These are phyloP conservation scores for Jasminum sambac DNA, from an alignment of 257 asterid genomes.

Conservation along the genomic window DNA sequence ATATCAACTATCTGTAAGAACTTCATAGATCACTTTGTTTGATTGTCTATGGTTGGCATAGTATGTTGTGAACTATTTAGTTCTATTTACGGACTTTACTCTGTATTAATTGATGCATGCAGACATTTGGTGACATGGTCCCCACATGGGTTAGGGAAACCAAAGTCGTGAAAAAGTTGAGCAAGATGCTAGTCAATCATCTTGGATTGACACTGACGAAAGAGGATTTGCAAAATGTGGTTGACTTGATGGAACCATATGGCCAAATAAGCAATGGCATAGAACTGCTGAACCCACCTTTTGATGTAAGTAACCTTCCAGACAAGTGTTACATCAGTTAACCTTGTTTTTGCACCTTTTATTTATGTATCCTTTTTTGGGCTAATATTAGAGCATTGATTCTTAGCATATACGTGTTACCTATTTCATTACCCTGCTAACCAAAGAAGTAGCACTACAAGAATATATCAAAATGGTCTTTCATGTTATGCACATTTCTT, in stretches of 20 bases:
- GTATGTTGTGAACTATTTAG: conserved; percentile 7
- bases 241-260: conserved; percentile 94
- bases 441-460: not conserved
- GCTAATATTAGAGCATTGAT: not conserved
- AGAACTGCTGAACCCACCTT: conserved; percentile 80
- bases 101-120: conserved; percentile 34
- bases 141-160: conserved; percentile 84
- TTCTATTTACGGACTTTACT: conserved; percentile 22
- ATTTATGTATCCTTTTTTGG: not conserved
- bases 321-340: not conserved
- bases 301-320: conserved; percentile 59
- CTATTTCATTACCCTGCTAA: not conserved
- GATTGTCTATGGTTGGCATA: conserved; percentile 7
- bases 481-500: not conserved
- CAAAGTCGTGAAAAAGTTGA: conserved; percentile 46
- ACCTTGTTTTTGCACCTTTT: not conserved
- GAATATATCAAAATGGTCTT: not conserved
- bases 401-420: not conserved
- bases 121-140: conserved; percentile 67
- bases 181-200: conserved; percentile 82
- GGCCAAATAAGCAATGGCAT: conserved; percentile 83
- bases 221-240: conserved; percentile 89
- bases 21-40: conserved; percentile 1
- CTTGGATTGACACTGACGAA: conserved; percentile 78
- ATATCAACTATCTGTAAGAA: conserved; percentile 1